These are phyloP conservation scores for Stereum hirsutum DNA, from an alignment of 1,284 basidiomycete genomes.

Conservation along the genomic window DNA sequence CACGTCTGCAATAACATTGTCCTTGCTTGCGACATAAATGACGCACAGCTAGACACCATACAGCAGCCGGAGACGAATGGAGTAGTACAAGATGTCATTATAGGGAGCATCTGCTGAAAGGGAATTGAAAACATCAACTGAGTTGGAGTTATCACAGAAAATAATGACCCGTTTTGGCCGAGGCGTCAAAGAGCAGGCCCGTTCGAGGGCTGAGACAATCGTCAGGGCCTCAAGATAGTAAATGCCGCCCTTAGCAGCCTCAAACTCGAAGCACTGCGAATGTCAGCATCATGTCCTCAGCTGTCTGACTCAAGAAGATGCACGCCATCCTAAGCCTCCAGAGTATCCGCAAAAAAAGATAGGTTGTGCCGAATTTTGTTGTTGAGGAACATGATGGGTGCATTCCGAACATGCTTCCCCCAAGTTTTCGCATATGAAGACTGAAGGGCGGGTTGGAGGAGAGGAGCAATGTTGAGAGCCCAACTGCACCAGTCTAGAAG, in stretches of 20 bases:
- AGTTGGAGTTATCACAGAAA: background rate
- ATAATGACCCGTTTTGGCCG: background rate
- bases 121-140: slow-evolving; percentile 23
- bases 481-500: background rate
- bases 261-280: background rate
- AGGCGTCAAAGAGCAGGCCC: background rate
- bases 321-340: background rate
- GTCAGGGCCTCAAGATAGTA: background rate
- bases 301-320: background rate
- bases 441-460: background rate
- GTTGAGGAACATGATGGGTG: no score
- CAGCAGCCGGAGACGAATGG: slow-evolving; percentile 16
- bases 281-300: background rate
- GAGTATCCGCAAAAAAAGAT: background rate
- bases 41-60: slow-evolving; percentile 16
- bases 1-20: slow-evolving; percentile 17
- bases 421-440: background rate
- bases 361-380: background rate
- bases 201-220: background rate
- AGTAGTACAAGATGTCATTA: slow-evolving; percentile 20
- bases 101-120: slow-evolving; percentile 16
- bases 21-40: slow-evolving; percentile 15
- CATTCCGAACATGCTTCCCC: no score
- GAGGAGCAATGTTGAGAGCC: background rate
- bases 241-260: background rate